Conservation (phyloP, 495 filamentous ascomycete species). For the Penicillium paxilli region DNA sequence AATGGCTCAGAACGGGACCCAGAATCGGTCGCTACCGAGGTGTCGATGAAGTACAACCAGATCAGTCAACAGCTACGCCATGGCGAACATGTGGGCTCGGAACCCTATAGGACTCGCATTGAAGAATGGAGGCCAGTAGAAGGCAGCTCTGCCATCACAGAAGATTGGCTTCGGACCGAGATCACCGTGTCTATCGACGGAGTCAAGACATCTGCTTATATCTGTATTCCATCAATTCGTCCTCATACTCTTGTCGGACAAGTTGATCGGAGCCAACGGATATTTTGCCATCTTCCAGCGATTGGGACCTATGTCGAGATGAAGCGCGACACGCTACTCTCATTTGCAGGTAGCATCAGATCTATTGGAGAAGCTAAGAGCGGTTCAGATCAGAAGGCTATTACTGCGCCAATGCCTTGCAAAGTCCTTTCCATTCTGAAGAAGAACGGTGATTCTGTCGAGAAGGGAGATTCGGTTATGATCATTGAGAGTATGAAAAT, state of each 20-base stretch:
- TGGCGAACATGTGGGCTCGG: background rate
- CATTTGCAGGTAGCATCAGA: conserved; percentile 62
- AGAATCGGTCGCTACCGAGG: background rate
- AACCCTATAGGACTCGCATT: background rate
- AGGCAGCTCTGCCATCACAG: conserved; percentile 4
- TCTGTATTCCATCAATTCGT: conserved; percentile 61
- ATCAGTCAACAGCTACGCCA: conserved; percentile 15
- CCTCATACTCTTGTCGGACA: conserved; percentile 57
- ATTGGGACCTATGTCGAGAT: conserved; percentile 56
- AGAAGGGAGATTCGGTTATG: conserved; percentile 74
- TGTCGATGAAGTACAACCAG: conserved; percentile 15
- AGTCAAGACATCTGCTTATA: conserved; percentile 40
- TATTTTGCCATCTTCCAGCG: conserved; percentile 18
- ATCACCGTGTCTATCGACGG: conserved; percentile 17
- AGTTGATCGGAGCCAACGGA: conserved; percentile 40
- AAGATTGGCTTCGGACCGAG: conserved; percentile 11
- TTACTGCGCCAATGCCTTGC: conserved; percentile 82
- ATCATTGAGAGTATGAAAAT: conserved; percentile 98
- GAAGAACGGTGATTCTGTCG: conserved; percentile 67
- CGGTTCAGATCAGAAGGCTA: conserved; percentile 65
- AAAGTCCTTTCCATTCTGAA: conserved; percentile 77
- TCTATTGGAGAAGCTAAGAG: conserved; percentile 67
- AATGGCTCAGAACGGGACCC: background rate
- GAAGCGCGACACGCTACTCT: conserved; percentile 68
- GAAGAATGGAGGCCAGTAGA: conserved; percentile 13